Evolutionary conservation across 495 filamentous ascomycete genomes (phyloP).

Genomic region (Penicillium robsamsonii): DNA sequence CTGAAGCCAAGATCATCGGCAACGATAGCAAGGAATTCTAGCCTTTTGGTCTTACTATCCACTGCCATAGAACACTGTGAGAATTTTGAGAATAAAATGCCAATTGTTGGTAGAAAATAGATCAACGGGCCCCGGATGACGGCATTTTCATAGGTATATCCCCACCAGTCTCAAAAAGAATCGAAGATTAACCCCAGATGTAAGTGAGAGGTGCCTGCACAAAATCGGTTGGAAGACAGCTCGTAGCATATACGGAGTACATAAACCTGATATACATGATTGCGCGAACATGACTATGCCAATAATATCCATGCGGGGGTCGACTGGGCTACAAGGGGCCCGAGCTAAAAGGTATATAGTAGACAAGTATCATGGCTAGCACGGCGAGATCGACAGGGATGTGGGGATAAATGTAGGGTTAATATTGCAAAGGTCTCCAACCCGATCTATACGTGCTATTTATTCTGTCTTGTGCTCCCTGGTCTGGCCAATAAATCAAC

Average conservation of each 20-base stretch:
- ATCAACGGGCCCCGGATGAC: background rate
- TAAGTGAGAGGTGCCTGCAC: background rate
- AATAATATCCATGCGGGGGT: background rate
- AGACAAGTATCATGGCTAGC: background rate
- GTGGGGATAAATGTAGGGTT: background rate
- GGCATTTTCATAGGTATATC: background rate
- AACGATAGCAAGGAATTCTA: conserved; percentile 34
- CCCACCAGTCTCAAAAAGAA: background rate
- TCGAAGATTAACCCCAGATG: background rate
- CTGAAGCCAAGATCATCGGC: conserved; percentile 37
- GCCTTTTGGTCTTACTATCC: conserved; percentile 1
- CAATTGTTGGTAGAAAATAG: background rate
- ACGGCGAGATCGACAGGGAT: background rate
- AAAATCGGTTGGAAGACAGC: background rate
- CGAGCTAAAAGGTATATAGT: background rate
- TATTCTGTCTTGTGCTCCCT: background rate
- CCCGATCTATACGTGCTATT: background rate
- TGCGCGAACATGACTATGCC: background rate
- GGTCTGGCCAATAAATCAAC: background rate
- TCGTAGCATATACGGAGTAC: background rate
- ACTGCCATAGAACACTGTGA: background rate
- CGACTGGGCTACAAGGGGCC: background rate
- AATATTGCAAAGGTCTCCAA: background rate
- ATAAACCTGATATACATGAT: background rate
- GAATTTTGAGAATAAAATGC: background rate